A percentile compares a stretch with the other conserved stretches of the same genome.
These are phyloP conservation scores for Murraya koenigii DNA, from an alignment of 345 rosid species.

Conservation along the genomic window DNA sequence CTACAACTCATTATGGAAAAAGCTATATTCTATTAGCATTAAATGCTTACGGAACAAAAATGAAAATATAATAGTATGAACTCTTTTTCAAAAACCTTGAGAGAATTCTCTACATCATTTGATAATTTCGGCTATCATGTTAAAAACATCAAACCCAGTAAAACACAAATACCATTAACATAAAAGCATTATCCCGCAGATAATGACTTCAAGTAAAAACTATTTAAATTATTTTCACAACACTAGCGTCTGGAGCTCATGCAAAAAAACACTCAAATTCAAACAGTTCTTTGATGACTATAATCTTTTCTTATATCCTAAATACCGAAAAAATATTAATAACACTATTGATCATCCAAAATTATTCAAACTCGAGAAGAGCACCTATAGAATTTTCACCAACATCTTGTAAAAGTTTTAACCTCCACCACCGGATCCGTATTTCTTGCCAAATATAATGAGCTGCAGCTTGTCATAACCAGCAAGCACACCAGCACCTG, in stretches of 20 bases:
- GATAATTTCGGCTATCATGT: not conserved
- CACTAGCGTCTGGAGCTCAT: not conserved
- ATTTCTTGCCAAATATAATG: conserved; percentile 52
- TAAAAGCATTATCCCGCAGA: not conserved
- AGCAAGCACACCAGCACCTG: conserved; percentile 65
- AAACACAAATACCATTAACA: not conserved
- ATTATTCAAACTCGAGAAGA: conserved; percentile 26
- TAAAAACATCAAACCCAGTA: not conserved
- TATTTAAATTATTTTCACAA: conserved; percentile 14
- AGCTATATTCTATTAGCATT: too few species aligned
- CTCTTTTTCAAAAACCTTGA: not conserved
- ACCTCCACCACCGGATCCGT: conserved; percentile 49
- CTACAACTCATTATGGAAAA: too few species aligned
- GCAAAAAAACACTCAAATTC: conserved; percentile 23
- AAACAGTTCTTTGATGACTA: conserved; percentile 7
- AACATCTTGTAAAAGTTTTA: conserved; percentile 14
- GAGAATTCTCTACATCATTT: not conserved
- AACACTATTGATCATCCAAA: conserved; percentile 15
- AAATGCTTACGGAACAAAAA: too few species aligned
- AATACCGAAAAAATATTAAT: conserved; percentile 6
- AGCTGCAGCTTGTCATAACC: conserved; percentile 68
- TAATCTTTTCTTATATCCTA: conserved; percentile 1
- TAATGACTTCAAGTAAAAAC: not conserved
- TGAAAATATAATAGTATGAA: too few species aligned
- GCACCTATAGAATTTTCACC: conserved; percentile 7